A percentile compares a stretch with the other conserved stretches of the same genome.
phyloP scores from a whole-genome alignment of 1,284 basidiomycete genomes.

The Ceraceosorus guamensis region DNA sequence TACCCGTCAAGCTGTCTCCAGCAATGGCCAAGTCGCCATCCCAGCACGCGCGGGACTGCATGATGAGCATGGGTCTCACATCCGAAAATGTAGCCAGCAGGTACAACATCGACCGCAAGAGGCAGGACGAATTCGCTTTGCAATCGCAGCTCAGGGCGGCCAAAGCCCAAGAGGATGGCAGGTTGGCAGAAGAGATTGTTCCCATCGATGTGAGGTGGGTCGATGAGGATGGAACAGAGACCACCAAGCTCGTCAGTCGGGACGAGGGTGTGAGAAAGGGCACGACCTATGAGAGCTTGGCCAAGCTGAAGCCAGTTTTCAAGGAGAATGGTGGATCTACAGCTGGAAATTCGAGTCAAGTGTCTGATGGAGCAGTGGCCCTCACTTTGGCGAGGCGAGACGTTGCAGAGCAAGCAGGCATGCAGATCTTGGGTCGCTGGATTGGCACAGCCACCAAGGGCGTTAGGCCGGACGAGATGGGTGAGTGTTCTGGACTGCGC shows the following conservation, averaged over 20 bases:
- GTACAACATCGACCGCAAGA: constrained; percentile 30
- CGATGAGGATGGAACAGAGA: constrained; percentile 32
- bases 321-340: constrained; percentile 32
- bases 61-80: constrained; percentile 46
- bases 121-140: constrained; percentile 41
- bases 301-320: constrained; percentile 42
- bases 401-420: constrained; percentile 35
- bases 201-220: constrained; percentile 38
- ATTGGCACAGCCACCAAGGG: constrained; percentile 37
- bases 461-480: constrained; percentile 45
- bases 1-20: constrained; percentile 42
- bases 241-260: constrained; percentile 32
- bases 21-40: constrained; percentile 35
- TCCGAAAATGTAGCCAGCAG: constrained; percentile 38
- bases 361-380: constrained; percentile 42
- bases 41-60: constrained; percentile 45
- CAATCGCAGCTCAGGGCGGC: constrained; percentile 31
- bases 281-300: constrained; percentile 17
- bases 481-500: constrained; percentile 6
- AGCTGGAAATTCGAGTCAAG: constrained; percentile 44
- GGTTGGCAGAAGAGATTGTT: constrained; percentile 37
- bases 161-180: constrained; percentile 34
- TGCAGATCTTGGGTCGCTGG: constrained; percentile 41
- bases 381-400: constrained; percentile 38
- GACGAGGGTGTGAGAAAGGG: constrained; percentile 36